Conservation (phyloP, 805 yeast genomes). For the Isabelozyma rhagii region DNA sequence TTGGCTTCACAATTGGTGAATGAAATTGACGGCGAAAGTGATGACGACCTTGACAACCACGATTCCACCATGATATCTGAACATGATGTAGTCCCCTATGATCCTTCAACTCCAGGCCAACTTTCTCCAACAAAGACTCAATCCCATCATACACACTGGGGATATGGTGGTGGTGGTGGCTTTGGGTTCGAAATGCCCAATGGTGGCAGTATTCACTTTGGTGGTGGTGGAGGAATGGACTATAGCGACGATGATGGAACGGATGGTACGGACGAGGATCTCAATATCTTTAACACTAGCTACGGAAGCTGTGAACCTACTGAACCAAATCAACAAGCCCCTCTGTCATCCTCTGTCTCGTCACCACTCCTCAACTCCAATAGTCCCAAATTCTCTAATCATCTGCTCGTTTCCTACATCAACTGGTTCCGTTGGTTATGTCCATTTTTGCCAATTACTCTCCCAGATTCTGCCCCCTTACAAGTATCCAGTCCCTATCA, state of each 20-base stretch:
- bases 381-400: background rate
- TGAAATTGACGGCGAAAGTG: background rate
- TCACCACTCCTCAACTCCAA: constrained; percentile 1
- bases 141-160: constrained; percentile 7
- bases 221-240: constrained; percentile 27
- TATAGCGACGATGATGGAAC: constrained; percentile 8
- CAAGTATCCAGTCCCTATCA: constrained; percentile 1
- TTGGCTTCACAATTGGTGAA: background rate
- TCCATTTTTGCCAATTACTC: constrained; percentile 14
- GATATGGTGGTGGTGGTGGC: constrained; percentile 24
- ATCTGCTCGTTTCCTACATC: constrained; percentile 1
- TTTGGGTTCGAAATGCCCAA: constrained; percentile 19
- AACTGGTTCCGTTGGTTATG: constrained; percentile 20
- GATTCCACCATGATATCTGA: constrained; percentile 1
- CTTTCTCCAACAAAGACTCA: background rate
- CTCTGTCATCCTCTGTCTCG: background rate
- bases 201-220: constrained; percentile 19
- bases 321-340: background rate
- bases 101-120: background rate
- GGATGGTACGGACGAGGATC: background rate
- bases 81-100: background rate
- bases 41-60: background rate
- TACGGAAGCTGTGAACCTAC: constrained; percentile 1
- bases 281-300: background rate
- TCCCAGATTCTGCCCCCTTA: constrained; percentile 3